A percentile compares a stretch with the other conserved stretches of the same genome.
These are phyloP conservation scores for Gaeumannomyces sp. DNA, from an alignment of 2,329 filamentous ascomycete genomes.

Conservation along the genomic window DNA sequence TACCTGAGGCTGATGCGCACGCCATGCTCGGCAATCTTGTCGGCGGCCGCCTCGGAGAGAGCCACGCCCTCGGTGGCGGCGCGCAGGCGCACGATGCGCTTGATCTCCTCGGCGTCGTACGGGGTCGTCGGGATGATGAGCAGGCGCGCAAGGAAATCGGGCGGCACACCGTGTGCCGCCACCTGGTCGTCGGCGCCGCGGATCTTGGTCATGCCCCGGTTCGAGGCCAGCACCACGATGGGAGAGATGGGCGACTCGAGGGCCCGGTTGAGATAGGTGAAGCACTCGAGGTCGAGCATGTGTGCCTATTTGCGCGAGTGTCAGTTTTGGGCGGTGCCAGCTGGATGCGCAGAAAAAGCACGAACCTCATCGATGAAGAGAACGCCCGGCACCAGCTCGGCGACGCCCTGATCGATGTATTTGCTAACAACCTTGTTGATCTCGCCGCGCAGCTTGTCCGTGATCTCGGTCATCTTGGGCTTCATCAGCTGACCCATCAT, in stretches of 20 bases:
- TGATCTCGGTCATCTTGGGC: conserved; percentile 99
- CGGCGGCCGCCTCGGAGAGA: conserved; percentile 75
- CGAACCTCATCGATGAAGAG: conserved; percentile 95
- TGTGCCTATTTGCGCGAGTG: conserved; percentile 61
- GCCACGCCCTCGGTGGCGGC: conserved; percentile 74
- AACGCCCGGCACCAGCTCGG: conserved; percentile 95
- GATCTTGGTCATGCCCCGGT: conserved; percentile 89
- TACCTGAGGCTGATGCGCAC: conserved; percentile 87
- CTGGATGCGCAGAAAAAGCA: conserved; percentile 13
- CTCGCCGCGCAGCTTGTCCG: conserved; percentile 88
- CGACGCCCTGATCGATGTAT: conserved; percentile 97
- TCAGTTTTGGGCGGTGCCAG: conserved; percentile 19
- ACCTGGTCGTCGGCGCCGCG: conserved; percentile 77
- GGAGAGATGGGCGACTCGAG: conserved; percentile 91
- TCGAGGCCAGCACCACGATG: conserved; percentile 95
- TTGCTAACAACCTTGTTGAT: conserved; percentile 99
- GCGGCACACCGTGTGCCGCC: conserved; percentile 87
- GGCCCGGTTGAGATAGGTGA: conserved; percentile 98
- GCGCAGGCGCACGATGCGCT: conserved; percentile 81
- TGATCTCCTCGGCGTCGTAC: conserved; percentile 84
- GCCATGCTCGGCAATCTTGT: conserved; percentile 81
- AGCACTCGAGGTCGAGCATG: conserved; percentile 99
- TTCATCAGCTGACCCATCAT: conserved; percentile 99
- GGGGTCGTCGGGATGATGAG: conserved; percentile 94
- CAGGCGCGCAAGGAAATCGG: conserved; percentile 86